phyloP scores from a whole-genome alignment of 306 rosid genomes.

The Vigna unguiculata region DNA sequence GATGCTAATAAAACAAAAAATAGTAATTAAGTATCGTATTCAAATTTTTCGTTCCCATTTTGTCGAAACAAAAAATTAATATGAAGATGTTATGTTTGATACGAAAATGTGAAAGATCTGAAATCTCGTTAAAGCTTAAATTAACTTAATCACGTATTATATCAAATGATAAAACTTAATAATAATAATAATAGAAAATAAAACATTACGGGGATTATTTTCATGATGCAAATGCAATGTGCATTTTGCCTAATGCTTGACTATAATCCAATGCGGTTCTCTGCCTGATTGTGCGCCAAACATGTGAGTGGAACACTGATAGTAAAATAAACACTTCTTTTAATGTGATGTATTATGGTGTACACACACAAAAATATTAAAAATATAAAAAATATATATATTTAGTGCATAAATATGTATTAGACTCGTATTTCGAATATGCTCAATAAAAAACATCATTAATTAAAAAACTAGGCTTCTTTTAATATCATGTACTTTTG shows the following conservation, averaged over 20 bases:
- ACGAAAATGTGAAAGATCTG: constrained; percentile 12
- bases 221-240: not conserved
- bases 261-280: not conserved
- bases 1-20: not conserved
- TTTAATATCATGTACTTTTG: too few species aligned
- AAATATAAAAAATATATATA: too few species aligned
- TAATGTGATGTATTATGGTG: not conserved
- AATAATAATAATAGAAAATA: not conserved
- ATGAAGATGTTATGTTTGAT: not conserved
- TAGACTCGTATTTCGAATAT: too few species aligned
- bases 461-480: too few species aligned
- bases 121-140: not conserved
- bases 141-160: not conserved
- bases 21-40: not conserved
- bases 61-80: constrained; percentile 27
- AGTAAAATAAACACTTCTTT: not conserved
- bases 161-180: not conserved
- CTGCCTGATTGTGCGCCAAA: not conserved
- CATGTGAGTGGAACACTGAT: not conserved
- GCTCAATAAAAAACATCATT: too few species aligned
- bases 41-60: not conserved
- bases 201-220: not conserved
- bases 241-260: constrained; percentile 41
- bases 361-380: too few species aligned
- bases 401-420: too few species aligned